Evolutionary conservation across 1,139 yeast species (phyloP), one percentile per base, ranked within the genome.

Genomic region (Magnusiomyces suaveolens): DNA sequence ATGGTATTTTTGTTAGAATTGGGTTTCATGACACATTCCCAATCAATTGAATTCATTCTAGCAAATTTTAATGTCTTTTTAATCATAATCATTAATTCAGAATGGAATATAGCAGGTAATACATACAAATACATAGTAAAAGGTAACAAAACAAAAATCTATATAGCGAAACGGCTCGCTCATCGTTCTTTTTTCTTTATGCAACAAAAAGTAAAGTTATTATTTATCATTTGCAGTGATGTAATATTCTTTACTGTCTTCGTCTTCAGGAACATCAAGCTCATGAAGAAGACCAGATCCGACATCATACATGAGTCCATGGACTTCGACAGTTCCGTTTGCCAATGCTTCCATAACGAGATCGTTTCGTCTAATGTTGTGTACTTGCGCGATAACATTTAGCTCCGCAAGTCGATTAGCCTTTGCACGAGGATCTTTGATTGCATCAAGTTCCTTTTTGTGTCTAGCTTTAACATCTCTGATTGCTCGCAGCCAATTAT

Each of bases 291-390:
- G 75, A 24, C 97, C 98, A 10, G 87, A 77, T 43, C 79, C 81
- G 48, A 89, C 96, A 66, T 90, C 89, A 71, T 90, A 92, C 60
- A 92, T 80, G 70, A 90, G 72, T 1, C 97, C 97, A 79, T 89
- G 84, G 46, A 92, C 86, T 69, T 87, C 87, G 51, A 92, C 76
- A n/a, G 83, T 82, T n/a, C 86, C 82, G 57, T 75, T 76, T 58
- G 77, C 77, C 60, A 84, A 72, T 10, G 96, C 96, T 57, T 77
- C 76, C 58, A 81, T 77, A 38, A 94, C 95, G 55, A 85, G 80
- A 38, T 87, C 87, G 64, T 84, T 87, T 63, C 88, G 77, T 60
- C 79, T 78, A 58, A 86, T 69, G 56, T 76, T 73, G 56, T 73
- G 71, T 46, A 78, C 74, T 67, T 81, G 85, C 55, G 80, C 76